Evolutionary conservation across 371 early-diverging fungal species (phyloP), one percentile per base, ranked within the genome.

Genomic region (Phascolomyces articulosus): DNA sequence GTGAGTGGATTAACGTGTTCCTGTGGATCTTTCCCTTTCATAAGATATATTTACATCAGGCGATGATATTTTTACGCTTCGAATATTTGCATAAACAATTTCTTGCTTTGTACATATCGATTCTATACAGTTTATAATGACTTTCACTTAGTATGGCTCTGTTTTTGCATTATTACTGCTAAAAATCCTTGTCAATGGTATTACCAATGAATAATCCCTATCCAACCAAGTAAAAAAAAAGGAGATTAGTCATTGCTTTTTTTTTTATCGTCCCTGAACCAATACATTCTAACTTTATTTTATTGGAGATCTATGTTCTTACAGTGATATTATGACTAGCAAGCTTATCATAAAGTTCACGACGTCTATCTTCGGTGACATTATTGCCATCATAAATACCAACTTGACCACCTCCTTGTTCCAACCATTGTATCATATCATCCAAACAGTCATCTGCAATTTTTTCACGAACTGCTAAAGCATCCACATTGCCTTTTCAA

Each of bases 351-450:
- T 88, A 81, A 21, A 96, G 84, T 55, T 84, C 76, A 34, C 77
- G 79, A 38, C 98, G 86, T 58, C 95, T 84, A 16, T 83, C 88
- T 63, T 85, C 89, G 1, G 93, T 94, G 2, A 93, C 90, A 74
- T 98, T 98, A 51, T 95, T 93, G 24, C 96, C 98, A 68, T 98
- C 98, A 72, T 93, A 94, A 23, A 96, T 91, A 18, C 92, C 97
- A 38, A 96, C 90, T 68, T 94, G 93, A 2, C 92, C 93, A 16
- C 87, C 91, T 11, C 76, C 77, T 27, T 74, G 74, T 16, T 83
- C 78, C 47, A 98, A 85, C 92, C 94, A 97, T 15, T 72, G 68
- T 24, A 96, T 83, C 84, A 96, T 88, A 71, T 96, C 97, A 15
- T 91, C 84, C 34, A 97, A 80, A 56, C 95, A 95, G n/a, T 83